These are phyloP conservation scores for Furcasterigmium sp. DNA, from an alignment of 2,329 filamentous ascomycete species.

Conservation along the genomic window DNA sequence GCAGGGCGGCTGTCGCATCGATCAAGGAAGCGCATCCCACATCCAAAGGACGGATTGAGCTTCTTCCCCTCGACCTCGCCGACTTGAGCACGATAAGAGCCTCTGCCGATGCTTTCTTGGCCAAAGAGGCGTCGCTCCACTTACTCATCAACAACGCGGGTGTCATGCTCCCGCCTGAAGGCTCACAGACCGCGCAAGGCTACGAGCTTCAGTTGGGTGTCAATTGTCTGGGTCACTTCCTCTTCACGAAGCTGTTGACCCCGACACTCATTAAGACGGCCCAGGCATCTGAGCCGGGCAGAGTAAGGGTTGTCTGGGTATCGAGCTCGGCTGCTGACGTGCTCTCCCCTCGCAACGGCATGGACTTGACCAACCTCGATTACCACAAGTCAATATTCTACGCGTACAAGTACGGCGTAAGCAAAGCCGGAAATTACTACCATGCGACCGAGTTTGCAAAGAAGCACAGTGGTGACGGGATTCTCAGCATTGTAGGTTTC, in stretches of 20 bases:
- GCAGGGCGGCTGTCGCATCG: slow-evolving; percentile 33
- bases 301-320: slow-evolving; percentile 27
- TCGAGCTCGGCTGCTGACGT: slow-evolving; percentile 22
- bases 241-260: slow-evolving; percentile 31
- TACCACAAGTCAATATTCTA: slow-evolving; percentile 16
- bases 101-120: slow-evolving; percentile 24
- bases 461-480: slow-evolving; percentile 15
- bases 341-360: slow-evolving; percentile 13
- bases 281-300: slow-evolving; percentile 18
- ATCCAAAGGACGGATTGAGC: slow-evolving; percentile 33
- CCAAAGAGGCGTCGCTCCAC: slow-evolving; percentile 25
- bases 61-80: slow-evolving; percentile 39
- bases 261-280: slow-evolving; percentile 26
- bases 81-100: slow-evolving; percentile 29
- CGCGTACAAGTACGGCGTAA: slow-evolving; percentile 22
- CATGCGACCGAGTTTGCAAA: slow-evolving; percentile 23
- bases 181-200: slow-evolving; percentile 31
- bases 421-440: slow-evolving; percentile 25
- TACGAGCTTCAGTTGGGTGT: slow-evolving; percentile 36
- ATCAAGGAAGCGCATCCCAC: slow-evolving; percentile 30
- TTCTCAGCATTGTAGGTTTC: slow-evolving; percentile 13
- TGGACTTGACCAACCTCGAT: slow-evolving; percentile 21
- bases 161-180: slow-evolving; percentile 34
- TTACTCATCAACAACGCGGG: slow-evolving; percentile 41
- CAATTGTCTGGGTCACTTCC: slow-evolving; percentile 31